Conservation (phyloP, 176 grass and related monocot genomes). For the Paspalum vaginatum region DNA sequence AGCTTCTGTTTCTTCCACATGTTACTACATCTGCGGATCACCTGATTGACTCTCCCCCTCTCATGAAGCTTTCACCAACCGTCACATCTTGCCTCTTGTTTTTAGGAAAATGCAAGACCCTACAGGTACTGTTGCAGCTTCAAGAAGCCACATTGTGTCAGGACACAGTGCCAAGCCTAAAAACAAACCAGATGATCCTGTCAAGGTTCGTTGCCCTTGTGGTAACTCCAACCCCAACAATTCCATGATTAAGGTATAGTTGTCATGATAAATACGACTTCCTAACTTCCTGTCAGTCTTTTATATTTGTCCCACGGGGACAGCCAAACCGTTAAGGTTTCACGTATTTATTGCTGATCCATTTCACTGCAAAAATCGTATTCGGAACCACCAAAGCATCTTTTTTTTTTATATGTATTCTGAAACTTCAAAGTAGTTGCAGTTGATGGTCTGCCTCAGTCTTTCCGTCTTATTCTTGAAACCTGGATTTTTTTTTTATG, state of each 20-base stretch:
- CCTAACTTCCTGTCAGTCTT: constrained; percentile 24
- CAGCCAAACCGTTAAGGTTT: constrained; percentile 25
- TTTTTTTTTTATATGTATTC: constrained; percentile 7
- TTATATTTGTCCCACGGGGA: neutral
- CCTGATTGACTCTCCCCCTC: neutral
- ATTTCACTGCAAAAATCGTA: constrained; percentile 1
- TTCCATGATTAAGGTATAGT: constrained; percentile 77
- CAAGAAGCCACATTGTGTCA: constrained; percentile 44
- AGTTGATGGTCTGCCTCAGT: constrained; percentile 22
- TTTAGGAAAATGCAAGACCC: constrained; percentile 83
- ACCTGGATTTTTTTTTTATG: constrained; percentile 2
- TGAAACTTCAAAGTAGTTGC: constrained; percentile 13
- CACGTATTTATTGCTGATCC: constrained; percentile 25
- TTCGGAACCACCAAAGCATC: constrained; percentile 26
- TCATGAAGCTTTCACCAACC: constrained; percentile 36
- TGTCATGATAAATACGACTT: constrained; percentile 26
- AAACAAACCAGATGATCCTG: constrained; percentile 56
- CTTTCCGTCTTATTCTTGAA: constrained; percentile 14
- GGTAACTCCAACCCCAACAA: constrained; percentile 46
- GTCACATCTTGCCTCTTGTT: constrained; percentile 28
- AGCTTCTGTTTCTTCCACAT: constrained; percentile 13
- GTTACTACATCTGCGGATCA: neutral
- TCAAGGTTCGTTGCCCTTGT: constrained; percentile 75
- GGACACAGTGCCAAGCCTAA: constrained; percentile 48
- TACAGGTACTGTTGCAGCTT: constrained; percentile 43